A percentile compares a stretch with the other conserved stretches of the same genome.
These are phyloP conservation scores for Paralagenidium karlingii DNA, from an alignment of 352 stramenopile genomes.

Conservation along the genomic window DNA sequence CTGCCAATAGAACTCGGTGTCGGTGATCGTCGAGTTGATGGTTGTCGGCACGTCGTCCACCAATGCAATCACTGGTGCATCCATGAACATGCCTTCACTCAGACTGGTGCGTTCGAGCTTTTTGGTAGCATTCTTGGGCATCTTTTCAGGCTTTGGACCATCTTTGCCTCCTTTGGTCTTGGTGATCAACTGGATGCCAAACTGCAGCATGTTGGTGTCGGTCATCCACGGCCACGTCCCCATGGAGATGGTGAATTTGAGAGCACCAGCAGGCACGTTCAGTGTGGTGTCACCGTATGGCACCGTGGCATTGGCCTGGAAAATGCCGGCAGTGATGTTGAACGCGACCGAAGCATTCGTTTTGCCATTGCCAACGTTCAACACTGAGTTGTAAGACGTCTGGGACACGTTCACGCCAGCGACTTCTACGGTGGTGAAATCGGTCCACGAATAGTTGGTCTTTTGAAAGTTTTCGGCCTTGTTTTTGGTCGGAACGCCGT, in stretches of 20 bases:
- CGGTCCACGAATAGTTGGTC: slow-evolving; percentile 12
- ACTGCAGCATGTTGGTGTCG: slow-evolving; percentile 9
- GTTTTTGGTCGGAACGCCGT: slow-evolving; percentile 2
- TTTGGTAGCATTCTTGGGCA: slow-evolving; percentile 3
- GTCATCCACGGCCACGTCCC: slow-evolving; percentile 13
- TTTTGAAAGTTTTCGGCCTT: slow-evolving; percentile 12
- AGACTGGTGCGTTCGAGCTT: slow-evolving; percentile 15
- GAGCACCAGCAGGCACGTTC: slow-evolving; percentile 14
- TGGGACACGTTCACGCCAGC: slow-evolving; percentile 9
- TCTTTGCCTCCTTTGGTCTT: slow-evolving; percentile 9
- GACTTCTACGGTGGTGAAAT: slow-evolving; percentile 4
- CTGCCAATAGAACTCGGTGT: slow-evolving; percentile 18
- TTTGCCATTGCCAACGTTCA: slow-evolving; percentile 2
- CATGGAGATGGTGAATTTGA: slow-evolving; percentile 31
- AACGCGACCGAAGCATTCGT: slow-evolving; percentile 6
- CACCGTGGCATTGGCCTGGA: slow-evolving; percentile 10
- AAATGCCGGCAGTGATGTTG: slow-evolving; percentile 25
- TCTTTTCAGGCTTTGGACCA: slow-evolving; percentile 1
- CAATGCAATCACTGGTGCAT: slow-evolving; percentile 8
- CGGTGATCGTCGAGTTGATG: slow-evolving; percentile 10
- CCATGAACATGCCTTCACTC: slow-evolving; percentile 27
- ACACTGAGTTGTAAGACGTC: slow-evolving; percentile 11
- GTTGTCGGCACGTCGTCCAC: slow-evolving; percentile 6
- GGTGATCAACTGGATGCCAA: slow-evolving; percentile 17
- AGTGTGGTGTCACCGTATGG: slow-evolving; percentile 17